Percentiles rank a stretch among this genome's conserved stretches.
phyloP scores from a whole-genome alignment of 176 grass and related monocot genomes.

The Metroxylon sagu region DNA sequence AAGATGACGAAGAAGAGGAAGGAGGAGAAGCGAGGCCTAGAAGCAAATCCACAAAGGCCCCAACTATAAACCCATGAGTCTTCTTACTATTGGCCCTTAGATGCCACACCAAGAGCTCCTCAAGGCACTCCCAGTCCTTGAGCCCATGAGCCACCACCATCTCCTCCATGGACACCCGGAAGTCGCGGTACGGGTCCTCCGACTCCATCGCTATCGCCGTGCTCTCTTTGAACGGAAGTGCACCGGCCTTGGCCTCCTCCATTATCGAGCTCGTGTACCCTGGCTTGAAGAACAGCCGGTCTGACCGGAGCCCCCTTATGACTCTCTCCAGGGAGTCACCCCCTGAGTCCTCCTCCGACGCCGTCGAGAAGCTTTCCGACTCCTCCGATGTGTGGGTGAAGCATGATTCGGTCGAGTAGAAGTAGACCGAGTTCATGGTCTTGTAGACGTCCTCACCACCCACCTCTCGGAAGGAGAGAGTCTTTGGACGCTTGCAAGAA shows the following conservation, averaged over 20 bases:
- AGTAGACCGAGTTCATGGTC: slow-evolving; percentile 54
- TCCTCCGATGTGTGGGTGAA: slow-evolving; percentile 12
- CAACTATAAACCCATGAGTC: slow-evolving; percentile 53
- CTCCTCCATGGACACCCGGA: slow-evolving; percentile 66
- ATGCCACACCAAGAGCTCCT: slow-evolving; percentile 72
- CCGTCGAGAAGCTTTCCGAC: neutral
- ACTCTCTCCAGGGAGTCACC: slow-evolving; percentile 25
- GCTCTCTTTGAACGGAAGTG: slow-evolving; percentile 10
- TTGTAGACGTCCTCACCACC: slow-evolving; percentile 34
- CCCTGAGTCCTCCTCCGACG: neutral
- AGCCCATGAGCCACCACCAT: slow-evolving; percentile 67
- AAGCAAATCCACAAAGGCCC: slow-evolving; percentile 69
- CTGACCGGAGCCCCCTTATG: slow-evolving; percentile 47
- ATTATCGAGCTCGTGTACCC: slow-evolving; percentile 8
- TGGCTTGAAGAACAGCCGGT: slow-evolving; percentile 66
- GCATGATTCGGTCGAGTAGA: slow-evolving; percentile 30
- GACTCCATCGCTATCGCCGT: slow-evolving; percentile 47
- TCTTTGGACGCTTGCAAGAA: slow-evolving; percentile 69
- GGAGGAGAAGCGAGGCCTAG: slow-evolving; percentile 24
- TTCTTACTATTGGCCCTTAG: slow-evolving; percentile 67
- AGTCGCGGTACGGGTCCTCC: slow-evolving; percentile 58
- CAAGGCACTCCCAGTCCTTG: slow-evolving; percentile 61
- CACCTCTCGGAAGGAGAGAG: slow-evolving; percentile 51
- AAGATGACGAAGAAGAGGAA: slow-evolving; percentile 44
- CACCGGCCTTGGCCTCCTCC: slow-evolving; percentile 2